These are phyloP conservation scores for Mortierella sp. DNA, from an alignment of 371 early-diverging fungal genomes.

Conservation along the genomic window DNA sequence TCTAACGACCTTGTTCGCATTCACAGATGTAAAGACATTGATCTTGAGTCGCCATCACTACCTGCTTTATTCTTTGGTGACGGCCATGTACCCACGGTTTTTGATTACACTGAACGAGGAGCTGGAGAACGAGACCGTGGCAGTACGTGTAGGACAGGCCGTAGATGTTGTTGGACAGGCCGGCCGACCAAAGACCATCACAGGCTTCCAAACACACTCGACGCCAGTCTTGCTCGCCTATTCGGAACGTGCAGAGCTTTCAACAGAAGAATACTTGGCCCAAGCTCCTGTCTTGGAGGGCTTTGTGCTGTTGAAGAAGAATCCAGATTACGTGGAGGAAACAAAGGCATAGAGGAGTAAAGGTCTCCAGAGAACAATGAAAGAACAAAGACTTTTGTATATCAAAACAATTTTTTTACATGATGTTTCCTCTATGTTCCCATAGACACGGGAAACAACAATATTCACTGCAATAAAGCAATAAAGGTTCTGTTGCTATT, in stretches of 20 bases:
- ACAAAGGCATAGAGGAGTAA: constrained; percentile 64
- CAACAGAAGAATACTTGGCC: constrained; percentile 94
- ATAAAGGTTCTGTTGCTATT: background rate
- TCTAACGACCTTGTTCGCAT: constrained; percentile 88
- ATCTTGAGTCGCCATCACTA: constrained; percentile 92
- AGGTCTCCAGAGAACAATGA: background rate
- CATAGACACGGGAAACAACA: background rate
- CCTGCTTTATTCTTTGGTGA: constrained; percentile 92
- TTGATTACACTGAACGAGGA: constrained; percentile 94
- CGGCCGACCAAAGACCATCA: constrained; percentile 98
- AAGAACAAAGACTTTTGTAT: background rate
- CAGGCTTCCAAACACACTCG: constrained; percentile 98
- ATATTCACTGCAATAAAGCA: background rate
- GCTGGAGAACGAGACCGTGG: constrained; percentile 81
- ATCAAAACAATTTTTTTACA: constrained; percentile 4
- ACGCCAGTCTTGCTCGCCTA: constrained; percentile 98
- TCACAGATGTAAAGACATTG: constrained; percentile 89
- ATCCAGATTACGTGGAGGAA: constrained; percentile 88
- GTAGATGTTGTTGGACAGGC: constrained; percentile 99
- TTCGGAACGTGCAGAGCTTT: constrained; percentile 97
- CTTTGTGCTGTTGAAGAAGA: constrained; percentile 95
- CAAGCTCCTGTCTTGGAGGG: constrained; percentile 92
- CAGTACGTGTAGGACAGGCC: constrained; percentile 98
- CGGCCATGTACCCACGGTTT: constrained; percentile 98
- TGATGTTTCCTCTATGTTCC: constrained; percentile 1